A percentile compares a stretch with the other conserved stretches of the same genome.
These are phyloP conservation scores for Linnemannia zychae DNA, from an alignment of 192 early-diverging fungal species.

Conservation along the genomic window DNA sequence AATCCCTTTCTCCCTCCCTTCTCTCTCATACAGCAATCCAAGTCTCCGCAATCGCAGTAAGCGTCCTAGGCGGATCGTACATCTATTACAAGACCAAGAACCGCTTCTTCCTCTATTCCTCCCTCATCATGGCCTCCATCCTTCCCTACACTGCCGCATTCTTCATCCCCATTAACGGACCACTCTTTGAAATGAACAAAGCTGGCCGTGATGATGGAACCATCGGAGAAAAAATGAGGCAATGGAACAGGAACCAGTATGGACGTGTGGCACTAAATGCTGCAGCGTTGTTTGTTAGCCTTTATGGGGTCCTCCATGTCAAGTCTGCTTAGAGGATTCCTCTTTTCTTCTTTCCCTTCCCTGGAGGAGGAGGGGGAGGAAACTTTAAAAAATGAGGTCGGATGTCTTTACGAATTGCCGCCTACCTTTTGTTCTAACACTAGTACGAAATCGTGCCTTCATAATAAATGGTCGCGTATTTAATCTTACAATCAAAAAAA, in stretches of 20 bases:
- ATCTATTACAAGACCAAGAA: slow-evolving; percentile 45
- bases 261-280: slow-evolving; percentile 13
- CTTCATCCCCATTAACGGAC: slow-evolving; percentile 22
- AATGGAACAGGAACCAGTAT: slow-evolving; percentile 22
- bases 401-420: too few relatives aligned
- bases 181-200: slow-evolving; percentile 15
- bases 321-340: background rate
- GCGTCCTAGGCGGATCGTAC: slow-evolving; percentile 13
- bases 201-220: slow-evolving; percentile 14
- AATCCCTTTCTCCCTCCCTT: background rate
- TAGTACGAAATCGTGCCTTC: background rate
- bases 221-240: background rate
- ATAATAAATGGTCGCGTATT: background rate
- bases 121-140: slow-evolving; percentile 18
- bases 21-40: slow-evolving; percentile 11
- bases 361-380: background rate
- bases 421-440: background rate
- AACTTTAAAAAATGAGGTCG: too few relatives aligned
- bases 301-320: slow-evolving; percentile 10
- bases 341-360: too few relatives aligned
- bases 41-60: slow-evolving; percentile 12
- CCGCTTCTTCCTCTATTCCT: slow-evolving; percentile 23
- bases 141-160: slow-evolving; percentile 23
- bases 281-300: slow-evolving; percentile 7
- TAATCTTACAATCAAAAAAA: background rate